Percentiles rank a stretch among this genome's conserved stretches.
Evolutionary conservation across 1,284 basidiomycete genomes (phyloP).

Genomic region (Ceratobasidium sp.): DNA sequence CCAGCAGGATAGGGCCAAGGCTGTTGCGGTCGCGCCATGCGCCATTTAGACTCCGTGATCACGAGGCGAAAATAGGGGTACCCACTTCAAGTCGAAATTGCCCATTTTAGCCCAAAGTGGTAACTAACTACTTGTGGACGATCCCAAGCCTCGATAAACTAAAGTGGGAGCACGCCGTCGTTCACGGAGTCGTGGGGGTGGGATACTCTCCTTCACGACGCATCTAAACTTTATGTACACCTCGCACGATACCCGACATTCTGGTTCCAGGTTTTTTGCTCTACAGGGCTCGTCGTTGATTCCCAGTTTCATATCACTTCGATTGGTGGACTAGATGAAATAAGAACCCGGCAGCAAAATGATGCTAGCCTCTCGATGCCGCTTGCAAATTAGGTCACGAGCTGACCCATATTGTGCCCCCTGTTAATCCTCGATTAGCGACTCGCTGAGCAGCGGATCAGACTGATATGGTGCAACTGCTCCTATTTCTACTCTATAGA

Average conservation of each 20-base stretch:
- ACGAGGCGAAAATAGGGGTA: background rate
- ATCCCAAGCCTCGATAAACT: background rate
- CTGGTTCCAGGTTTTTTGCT: background rate
- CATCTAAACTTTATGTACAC: background rate
- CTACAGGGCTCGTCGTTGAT: background rate
- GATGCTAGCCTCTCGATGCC: background rate
- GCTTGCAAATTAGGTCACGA: background rate
- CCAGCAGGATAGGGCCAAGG: constrained; percentile 37
- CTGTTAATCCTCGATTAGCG: background rate
- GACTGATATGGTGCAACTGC: background rate
- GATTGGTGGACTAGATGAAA: background rate
- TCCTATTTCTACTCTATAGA: background rate
- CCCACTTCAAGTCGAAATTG: constrained; percentile 5
- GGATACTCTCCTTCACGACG: background rate
- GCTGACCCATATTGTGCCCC: background rate
- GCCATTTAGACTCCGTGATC: background rate
- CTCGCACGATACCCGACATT: background rate
- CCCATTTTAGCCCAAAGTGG: background rate
- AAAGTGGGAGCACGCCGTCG: background rate
- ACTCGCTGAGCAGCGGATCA: background rate
- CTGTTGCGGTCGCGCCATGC: background rate
- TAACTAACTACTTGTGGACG: background rate
- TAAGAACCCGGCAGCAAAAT: background rate
- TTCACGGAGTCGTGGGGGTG: background rate
- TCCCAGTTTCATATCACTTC: background rate